Percentiles rank a stretch among this genome's conserved stretches.
Conservation (phyloP, 305 asterid species). For the Nicotiana rustica region DNA sequence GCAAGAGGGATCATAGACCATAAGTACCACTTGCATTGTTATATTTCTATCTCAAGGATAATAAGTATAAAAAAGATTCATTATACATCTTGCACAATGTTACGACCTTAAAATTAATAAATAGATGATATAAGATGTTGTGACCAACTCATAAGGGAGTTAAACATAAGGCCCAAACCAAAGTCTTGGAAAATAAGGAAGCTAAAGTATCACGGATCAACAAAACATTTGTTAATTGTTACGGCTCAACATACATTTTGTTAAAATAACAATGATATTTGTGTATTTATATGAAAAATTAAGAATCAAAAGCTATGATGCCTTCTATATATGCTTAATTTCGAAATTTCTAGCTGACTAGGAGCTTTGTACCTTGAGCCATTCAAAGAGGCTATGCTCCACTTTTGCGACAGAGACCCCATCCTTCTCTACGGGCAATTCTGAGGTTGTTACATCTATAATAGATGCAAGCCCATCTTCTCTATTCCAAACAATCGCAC, state of each 20-base stretch:
- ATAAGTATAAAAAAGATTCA: not conserved
- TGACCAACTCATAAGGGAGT: not conserved
- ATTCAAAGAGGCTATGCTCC: slow-evolving; percentile 83
- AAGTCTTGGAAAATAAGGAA: not conserved
- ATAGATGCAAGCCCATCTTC: slow-evolving; percentile 95
- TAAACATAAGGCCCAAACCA: not conserved
- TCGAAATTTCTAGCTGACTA: not conserved
- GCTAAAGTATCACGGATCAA: not conserved
- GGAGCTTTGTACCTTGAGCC: slow-evolving; percentile 53
- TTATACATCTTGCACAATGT: not conserved
- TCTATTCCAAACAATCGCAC: slow-evolving; percentile 88
- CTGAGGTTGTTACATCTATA: slow-evolving; percentile 80
- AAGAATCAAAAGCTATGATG: not conserved
- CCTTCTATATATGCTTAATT: not conserved
- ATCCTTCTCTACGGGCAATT: slow-evolving; percentile 82
- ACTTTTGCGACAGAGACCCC: slow-evolving; percentile 94
- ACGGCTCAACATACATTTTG: not conserved
- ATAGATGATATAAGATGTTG: not conserved
- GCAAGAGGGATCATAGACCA: slow-evolving; percentile 13
- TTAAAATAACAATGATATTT: not conserved
- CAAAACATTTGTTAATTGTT: not conserved
- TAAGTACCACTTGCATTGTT: not conserved
- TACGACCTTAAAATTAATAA: not conserved
- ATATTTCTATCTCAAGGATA: not conserved
- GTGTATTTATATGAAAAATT: not conserved